Percentiles rank a stretch among this genome's conserved stretches.
Conservation (phyloP, 768 basidiomycete species). For the Lyophyllum atratum region DNA sequence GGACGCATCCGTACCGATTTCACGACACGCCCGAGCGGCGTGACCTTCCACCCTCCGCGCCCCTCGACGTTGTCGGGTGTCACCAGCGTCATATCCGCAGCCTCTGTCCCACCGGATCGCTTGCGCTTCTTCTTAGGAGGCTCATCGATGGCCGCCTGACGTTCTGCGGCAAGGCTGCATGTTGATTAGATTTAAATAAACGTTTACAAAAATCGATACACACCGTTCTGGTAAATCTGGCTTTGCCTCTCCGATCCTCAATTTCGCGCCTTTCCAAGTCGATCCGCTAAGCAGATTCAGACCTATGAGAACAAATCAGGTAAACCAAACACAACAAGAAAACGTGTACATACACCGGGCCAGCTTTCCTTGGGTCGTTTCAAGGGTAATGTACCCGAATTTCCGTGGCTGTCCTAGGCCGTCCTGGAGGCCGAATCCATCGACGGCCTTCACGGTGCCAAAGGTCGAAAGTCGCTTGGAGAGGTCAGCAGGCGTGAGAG, state of each 20-base stretch:
- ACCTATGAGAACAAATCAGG: conserved; percentile 42
- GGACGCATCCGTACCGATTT: conserved; percentile 75
- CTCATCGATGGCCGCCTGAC: conserved; percentile 25
- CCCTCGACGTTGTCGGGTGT: conserved; percentile 55
- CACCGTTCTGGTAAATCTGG: conserved; percentile 71
- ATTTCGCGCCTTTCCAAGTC: conserved; percentile 86
- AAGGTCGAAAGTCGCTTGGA: conserved; percentile 60
- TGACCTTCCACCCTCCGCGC: conserved; percentile 69
- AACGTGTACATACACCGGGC: conserved; percentile 56
- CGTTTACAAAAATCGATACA: conserved; percentile 4
- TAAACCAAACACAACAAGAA: not conserved
- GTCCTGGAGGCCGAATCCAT: conserved; percentile 68
- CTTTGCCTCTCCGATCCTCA: conserved; percentile 83
- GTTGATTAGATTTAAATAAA: too few relatives aligned
- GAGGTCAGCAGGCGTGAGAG: conserved; percentile 60
- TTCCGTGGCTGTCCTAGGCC: conserved; percentile 66
- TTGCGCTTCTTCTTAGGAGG: conserved; percentile 48
- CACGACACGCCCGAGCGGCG: conserved; percentile 64
- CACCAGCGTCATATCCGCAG: conserved; percentile 64
- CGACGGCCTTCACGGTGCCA: conserved; percentile 66
- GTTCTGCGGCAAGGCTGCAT: conserved; percentile 32
- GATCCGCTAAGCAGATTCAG: conserved; percentile 77
- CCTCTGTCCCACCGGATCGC: conserved; percentile 41
- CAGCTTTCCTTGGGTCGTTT: conserved; percentile 59
- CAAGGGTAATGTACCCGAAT: conserved; percentile 75